Evolutionary conservation across 2,329 filamentous ascomycete species (phyloP).

Genomic region (Diplodia mutila): DNA sequence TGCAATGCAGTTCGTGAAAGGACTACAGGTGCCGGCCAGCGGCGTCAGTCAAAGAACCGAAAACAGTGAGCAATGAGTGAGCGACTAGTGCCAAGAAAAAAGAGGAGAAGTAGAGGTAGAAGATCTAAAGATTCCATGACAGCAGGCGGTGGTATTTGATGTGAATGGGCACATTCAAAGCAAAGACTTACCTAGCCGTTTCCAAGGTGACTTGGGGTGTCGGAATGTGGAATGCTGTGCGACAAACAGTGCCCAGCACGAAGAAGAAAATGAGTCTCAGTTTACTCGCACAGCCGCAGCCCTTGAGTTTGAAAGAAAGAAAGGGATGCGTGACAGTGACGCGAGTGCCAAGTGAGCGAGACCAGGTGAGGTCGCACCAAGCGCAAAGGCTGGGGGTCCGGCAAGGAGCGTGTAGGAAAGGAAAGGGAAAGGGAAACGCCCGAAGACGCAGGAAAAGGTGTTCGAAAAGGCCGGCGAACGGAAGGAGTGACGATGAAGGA

Average conservation of each 20-base stretch:
- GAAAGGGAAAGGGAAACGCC: not conserved
- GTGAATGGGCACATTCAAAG: not conserved
- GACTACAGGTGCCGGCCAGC: constrained; percentile 22
- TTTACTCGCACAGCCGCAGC: not conserved
- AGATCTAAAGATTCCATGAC: not conserved
- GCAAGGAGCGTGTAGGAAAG: constrained; percentile 10
- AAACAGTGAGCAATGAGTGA: constrained; percentile 1
- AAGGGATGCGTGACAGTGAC: constrained; percentile 1
- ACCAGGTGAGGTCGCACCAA: not conserved
- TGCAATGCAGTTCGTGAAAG: not conserved
- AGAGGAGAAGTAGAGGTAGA: not conserved
- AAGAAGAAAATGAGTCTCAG: constrained; percentile 10
- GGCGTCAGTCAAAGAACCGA: constrained; percentile 19
- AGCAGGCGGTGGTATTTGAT: not conserved
- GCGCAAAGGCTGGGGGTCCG: not conserved
- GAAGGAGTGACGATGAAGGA: not conserved
- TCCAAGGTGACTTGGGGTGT: constrained; percentile 14
- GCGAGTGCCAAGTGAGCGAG: not conserved
- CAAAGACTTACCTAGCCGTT: constrained; percentile 6
- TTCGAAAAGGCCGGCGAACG: not conserved
- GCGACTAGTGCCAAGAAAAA: not conserved
- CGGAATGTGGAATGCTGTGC: constrained; percentile 23
- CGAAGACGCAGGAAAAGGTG: not conserved
- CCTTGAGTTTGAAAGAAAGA: not conserved
- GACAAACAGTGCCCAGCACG: constrained; percentile 17